Percentiles rank a stretch among this genome's conserved stretches.
Conservation (phyloP, 2,329 filamentous ascomycete species). For the Arthrobotrys iridis region DNA sequence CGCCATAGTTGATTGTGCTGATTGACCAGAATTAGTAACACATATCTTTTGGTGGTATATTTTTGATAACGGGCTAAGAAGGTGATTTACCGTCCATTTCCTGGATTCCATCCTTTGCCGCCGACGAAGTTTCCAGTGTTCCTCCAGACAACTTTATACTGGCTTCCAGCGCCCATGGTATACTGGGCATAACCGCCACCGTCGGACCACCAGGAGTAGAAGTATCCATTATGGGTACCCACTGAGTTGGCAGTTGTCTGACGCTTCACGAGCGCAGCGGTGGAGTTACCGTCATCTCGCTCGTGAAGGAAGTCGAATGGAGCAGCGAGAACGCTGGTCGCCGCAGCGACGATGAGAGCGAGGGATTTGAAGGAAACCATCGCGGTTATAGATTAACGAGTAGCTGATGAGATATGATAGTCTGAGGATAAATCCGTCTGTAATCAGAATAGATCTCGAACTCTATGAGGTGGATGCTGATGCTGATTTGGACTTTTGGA, state of each 20-base stretch:
- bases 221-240: slow-evolving; percentile 69
- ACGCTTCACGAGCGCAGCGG: slow-evolving; percentile 56
- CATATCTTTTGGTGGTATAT: not conserved
- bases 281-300: slow-evolving; percentile 45
- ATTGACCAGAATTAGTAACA: not conserved
- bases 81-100: slow-evolving; percentile 59
- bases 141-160: slow-evolving; percentile 66
- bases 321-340: slow-evolving; percentile 61
- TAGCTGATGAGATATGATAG: not conserved
- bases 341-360: slow-evolving; percentile 55
- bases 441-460: not conserved
- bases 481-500: not conserved
- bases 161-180: slow-evolving; percentile 67
- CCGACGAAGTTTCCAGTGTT: slow-evolving; percentile 65
- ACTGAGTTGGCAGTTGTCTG: slow-evolving; percentile 64
- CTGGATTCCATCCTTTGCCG: slow-evolving; percentile 67
- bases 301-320: slow-evolving; percentile 60
- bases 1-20: slow-evolving; percentile 60
- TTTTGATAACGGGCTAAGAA: not conserved
- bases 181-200: slow-evolving; percentile 66
- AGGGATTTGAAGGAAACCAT: slow-evolving; percentile 36
- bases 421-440: not conserved
- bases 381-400: not conserved
- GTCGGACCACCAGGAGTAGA: slow-evolving; percentile 71
- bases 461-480: not conserved